Percentiles rank a stretch among this genome's conserved stretches.
Evolutionary conservation across 2,329 filamentous ascomycete species (phyloP).

Genomic region (Hortaea werneckii): DNA sequence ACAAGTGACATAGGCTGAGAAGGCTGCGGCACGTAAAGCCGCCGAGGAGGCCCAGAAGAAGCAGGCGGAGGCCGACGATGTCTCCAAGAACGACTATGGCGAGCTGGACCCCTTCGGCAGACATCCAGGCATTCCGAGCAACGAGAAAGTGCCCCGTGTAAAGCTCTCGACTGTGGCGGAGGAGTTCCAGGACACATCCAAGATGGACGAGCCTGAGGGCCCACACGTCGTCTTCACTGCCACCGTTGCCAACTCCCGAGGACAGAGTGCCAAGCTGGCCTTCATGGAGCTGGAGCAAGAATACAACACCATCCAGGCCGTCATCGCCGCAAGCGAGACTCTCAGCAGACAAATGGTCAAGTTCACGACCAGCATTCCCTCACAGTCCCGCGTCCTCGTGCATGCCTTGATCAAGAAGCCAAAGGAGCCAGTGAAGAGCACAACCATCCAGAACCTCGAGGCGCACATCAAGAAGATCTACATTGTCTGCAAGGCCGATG

Average conservation of each 20-base stretch:
- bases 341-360: slow-evolving; percentile 88
- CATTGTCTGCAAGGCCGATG: slow-evolving; percentile 56
- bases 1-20: slow-evolving; percentile 35
- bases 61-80: slow-evolving; percentile 54
- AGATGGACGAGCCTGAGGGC: slow-evolving; percentile 27
- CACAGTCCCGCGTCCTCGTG: slow-evolving; percentile 65
- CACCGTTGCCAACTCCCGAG: slow-evolving; percentile 77
- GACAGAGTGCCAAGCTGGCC: slow-evolving; percentile 82
- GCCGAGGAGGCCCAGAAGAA: slow-evolving; percentile 59
- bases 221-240: slow-evolving; percentile 62
- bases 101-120: slow-evolving; percentile 50
- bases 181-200: slow-evolving; percentile 50
- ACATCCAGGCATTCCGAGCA: slow-evolving; percentile 41
- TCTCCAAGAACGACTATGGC: slow-evolving; percentile 72
- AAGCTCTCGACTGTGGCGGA: slow-evolving; percentile 55
- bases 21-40: slow-evolving; percentile 57
- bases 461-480: slow-evolving; percentile 82
- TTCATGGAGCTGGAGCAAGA: slow-evolving; percentile 77
- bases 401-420: slow-evolving; percentile 75
- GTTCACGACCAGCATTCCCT: slow-evolving; percentile 63
- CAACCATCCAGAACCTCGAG: slow-evolving; percentile 68
- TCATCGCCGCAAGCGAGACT: slow-evolving; percentile 51
- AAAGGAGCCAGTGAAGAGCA: slow-evolving; percentile 79
- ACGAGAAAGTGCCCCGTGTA: slow-evolving; percentile 39
- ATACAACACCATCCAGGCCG: slow-evolving; percentile 71